A percentile compares a stretch with the other conserved stretches of the same genome.
Evolutionary conservation across 2,329 filamentous ascomycete species (phyloP).

Genomic region (Nemania bipapillata): DNA sequence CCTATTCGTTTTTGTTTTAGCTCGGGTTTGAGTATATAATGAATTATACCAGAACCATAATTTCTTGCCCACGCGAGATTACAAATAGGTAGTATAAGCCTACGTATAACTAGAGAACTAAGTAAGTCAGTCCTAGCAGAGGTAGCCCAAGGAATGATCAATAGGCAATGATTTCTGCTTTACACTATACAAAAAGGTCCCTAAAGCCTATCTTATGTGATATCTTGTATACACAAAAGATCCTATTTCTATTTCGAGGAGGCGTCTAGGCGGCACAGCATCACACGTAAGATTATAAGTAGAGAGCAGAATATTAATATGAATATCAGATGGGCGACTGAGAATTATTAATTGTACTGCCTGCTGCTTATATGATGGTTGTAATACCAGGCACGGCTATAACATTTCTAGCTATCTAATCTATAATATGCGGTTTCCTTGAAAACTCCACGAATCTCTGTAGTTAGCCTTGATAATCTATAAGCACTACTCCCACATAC

Average conservation of each 20-base stretch:
- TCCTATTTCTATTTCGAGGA: background rate
- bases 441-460: too few relatives aligned
- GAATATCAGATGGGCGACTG: background rate
- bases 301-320: background rate
- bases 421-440: too few relatives aligned
- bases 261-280: background rate
- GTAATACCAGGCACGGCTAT: background rate
- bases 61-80: too few relatives aligned
- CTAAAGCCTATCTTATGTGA: background rate
- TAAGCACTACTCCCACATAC: too few relatives aligned
- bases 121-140: too few relatives aligned
- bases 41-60: too few relatives aligned
- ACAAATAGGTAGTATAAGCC: too few relatives aligned
- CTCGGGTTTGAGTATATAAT: too few relatives aligned
- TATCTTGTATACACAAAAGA: background rate
- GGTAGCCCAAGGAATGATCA: too few relatives aligned
- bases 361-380: background rate
- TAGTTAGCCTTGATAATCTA: too few relatives aligned
- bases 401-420: background rate
- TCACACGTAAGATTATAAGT: background rate
- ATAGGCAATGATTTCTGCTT: background rate
- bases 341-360: background rate
- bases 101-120: too few relatives aligned
- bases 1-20: too few relatives aligned
- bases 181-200: background rate